A percentile compares a stretch with the other conserved stretches of the same genome.
phyloP scores from a whole-genome alignment of 108 stramenopile species.

The Conticribra guillardii region DNA sequence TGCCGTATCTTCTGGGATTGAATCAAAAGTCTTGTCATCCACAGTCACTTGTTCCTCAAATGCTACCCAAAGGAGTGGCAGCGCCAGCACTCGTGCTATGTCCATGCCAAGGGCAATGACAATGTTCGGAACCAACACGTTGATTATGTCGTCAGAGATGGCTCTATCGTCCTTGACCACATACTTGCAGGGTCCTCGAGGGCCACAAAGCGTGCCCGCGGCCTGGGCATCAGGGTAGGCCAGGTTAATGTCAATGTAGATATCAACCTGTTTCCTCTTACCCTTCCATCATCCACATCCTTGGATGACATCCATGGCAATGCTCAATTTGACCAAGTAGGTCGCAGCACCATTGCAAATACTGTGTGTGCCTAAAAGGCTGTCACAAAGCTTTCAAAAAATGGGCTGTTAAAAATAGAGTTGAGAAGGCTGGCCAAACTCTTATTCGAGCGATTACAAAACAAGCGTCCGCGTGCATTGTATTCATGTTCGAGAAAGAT shows the following conservation, averaged over 20 bases:
- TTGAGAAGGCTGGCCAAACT: background rate
- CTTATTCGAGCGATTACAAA: background rate
- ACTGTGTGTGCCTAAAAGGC: slow-evolving; percentile 8
- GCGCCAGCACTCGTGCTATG: background rate
- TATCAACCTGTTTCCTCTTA: slow-evolving; percentile 5
- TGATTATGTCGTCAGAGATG: background rate
- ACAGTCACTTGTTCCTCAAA: background rate
- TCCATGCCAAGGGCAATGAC: background rate
- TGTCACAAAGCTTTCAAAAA: background rate
- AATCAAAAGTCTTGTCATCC: background rate
- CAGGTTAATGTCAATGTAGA: slow-evolving; percentile 1
- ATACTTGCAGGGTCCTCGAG: slow-evolving; percentile 14
- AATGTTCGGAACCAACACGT: background rate
- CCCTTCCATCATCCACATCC: background rate
- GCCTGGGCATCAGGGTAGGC: slow-evolving; percentile 10
- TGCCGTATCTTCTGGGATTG: background rate
- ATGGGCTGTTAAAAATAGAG: background rate
- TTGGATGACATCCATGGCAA: background rate
- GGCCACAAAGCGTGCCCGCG: background rate
- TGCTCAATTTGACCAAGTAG: background rate
- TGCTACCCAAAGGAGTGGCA: background rate
- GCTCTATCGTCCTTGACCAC: background rate
- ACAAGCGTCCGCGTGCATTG: background rate
- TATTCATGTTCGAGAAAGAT: background rate
- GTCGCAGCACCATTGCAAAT: slow-evolving; percentile 14